phyloP scores from a whole-genome alignment of 208 protist genomes.

The Crithidia acanthocephali region DNA sequence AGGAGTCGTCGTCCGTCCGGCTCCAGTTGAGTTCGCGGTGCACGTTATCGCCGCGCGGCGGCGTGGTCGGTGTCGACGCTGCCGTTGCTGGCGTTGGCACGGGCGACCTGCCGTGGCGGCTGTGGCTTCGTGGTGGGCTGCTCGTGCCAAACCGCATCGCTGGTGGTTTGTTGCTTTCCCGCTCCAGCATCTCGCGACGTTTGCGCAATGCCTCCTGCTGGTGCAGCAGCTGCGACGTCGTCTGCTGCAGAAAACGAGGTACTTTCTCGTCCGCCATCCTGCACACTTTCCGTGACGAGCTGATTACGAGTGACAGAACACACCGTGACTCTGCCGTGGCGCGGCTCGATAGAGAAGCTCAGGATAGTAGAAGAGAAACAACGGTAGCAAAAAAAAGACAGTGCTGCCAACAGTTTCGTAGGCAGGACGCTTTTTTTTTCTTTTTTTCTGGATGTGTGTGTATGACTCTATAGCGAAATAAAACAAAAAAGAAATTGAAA shows the following conservation, averaged over 20 bases:
- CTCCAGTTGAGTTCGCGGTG: slow-evolving; percentile 39
- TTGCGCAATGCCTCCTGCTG: slow-evolving; percentile 68
- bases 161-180: slow-evolving; percentile 45
- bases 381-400: too few relatives aligned
- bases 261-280: slow-evolving; percentile 36
- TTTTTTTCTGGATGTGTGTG: too few relatives aligned
- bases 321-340: background rate
- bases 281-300: background rate
- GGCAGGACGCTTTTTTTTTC: too few relatives aligned
- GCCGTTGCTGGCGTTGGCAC: slow-evolving; percentile 4
- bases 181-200: slow-evolving; percentile 55
- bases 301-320: background rate
- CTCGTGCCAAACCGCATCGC: slow-evolving; percentile 68
- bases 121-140: slow-evolving; percentile 27
- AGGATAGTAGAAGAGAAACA: too few relatives aligned
- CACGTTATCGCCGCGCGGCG: slow-evolving; percentile 10
- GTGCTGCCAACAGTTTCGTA: too few relatives aligned
- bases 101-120: slow-evolving; percentile 13
- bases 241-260: slow-evolving; percentile 65
- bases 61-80: background rate
- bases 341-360: too few relatives aligned
- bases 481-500: too few relatives aligned
- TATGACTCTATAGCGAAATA: too few relatives aligned
- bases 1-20: slow-evolving; percentile 15
- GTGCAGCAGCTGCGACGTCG: slow-evolving; percentile 72